These are phyloP conservation scores for Penicillium cinerascens DNA, from an alignment of 495 filamentous ascomycete species.

Conservation along the genomic window DNA sequence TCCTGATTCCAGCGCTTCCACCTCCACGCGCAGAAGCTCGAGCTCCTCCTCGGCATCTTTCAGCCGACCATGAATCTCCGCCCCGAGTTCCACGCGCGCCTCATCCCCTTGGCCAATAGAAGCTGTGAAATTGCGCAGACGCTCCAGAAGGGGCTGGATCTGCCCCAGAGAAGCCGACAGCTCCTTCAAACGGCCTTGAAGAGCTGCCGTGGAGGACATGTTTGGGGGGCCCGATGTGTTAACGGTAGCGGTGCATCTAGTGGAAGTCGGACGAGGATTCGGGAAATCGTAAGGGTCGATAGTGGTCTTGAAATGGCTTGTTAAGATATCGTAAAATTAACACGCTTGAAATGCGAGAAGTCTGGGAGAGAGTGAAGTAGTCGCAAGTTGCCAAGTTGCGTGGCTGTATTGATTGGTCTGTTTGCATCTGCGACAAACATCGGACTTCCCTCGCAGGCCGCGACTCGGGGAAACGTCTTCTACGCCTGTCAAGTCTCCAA, in stretches of 20 bases:
- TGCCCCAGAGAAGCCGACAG: slow-evolving; percentile 66
- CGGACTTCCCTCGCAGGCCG: slow-evolving; percentile 11
- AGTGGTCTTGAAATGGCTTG: not conserved
- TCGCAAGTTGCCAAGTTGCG: slow-evolving; percentile 20
- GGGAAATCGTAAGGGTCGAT: no score
- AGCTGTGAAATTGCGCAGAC: slow-evolving; percentile 66
- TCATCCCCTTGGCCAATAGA: slow-evolving; percentile 58
- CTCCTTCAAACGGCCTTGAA: slow-evolving; percentile 63
- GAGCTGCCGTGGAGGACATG: slow-evolving; percentile 54
- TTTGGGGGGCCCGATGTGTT: slow-evolving; percentile 13
- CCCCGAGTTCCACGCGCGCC: slow-evolving; percentile 69
- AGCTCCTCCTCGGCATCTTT: slow-evolving; percentile 85
- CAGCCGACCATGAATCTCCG: slow-evolving; percentile 77
- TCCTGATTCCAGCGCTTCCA: slow-evolving; percentile 57
- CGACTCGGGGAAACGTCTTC: slow-evolving; percentile 10
- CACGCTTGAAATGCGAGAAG: not conserved
- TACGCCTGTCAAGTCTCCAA: slow-evolving; percentile 1
- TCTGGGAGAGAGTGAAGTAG: not conserved
- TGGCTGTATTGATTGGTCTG: slow-evolving; percentile 11
- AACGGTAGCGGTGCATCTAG: not conserved
- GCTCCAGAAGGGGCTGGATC: slow-evolving; percentile 69
- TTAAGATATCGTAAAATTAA: not conserved
- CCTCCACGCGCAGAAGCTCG: slow-evolving; percentile 75
- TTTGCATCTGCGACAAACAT: slow-evolving; percentile 43
- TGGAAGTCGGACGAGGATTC: not conserved